These are phyloP conservation scores for Aspergillus thermomutatus DNA, from an alignment of 2,329 filamentous ascomycete genomes.

Conservation along the genomic window DNA sequence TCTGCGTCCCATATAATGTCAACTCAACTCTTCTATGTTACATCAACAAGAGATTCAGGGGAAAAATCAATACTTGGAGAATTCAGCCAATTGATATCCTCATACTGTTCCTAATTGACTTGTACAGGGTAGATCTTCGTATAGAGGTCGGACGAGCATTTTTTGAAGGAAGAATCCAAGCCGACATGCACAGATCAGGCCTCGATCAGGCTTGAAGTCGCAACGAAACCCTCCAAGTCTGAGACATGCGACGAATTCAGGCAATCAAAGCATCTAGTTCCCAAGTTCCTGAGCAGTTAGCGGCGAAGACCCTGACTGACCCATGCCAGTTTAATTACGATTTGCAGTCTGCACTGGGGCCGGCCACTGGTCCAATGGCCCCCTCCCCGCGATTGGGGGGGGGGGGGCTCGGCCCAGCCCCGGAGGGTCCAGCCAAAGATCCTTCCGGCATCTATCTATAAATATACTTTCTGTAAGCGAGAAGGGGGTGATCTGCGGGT, in stretches of 20 bases:
- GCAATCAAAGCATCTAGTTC: neutral
- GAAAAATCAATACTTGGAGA: neutral
- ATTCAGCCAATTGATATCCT: neutral
- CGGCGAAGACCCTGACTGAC: neutral
- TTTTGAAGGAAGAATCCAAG: neutral
- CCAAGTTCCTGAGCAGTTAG: neutral
- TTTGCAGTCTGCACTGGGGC: conserved; percentile 1
- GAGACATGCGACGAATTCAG: neutral
- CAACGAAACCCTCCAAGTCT: neutral
- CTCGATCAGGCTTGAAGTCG: neutral
- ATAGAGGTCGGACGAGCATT: neutral
- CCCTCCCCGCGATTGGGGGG: conserved; percentile 1
- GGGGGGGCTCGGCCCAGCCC: neutral
- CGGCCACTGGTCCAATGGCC: no score
- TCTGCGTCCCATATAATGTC: neutral
- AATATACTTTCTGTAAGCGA: neutral
- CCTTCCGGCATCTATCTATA: no score
- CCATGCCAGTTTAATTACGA: conserved; percentile 6
- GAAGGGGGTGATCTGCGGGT: neutral
- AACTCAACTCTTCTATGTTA: neutral
- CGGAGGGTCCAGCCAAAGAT: neutral
- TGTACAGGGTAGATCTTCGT: neutral
- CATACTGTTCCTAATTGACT: neutral
- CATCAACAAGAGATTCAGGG: neutral
- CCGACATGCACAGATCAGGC: neutral